These are phyloP conservation scores for Ophiostoma pallidulum DNA, from an alignment of 2,329 filamentous ascomycete species.

Conservation along the genomic window DNA sequence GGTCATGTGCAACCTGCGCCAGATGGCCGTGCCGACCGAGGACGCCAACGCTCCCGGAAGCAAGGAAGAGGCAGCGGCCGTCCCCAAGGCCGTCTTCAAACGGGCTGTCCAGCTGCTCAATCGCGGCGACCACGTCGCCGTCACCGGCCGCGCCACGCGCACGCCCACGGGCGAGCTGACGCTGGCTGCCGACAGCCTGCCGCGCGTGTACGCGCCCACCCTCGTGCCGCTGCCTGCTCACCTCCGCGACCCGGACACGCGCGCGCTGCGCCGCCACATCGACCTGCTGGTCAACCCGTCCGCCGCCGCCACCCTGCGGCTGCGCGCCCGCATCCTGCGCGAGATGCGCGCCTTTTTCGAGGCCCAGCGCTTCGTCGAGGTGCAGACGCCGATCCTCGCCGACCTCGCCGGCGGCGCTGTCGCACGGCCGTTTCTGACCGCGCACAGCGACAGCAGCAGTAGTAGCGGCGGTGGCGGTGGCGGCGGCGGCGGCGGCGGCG, in stretches of 20 bases:
- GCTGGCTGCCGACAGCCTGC: slow-evolving; percentile 57
- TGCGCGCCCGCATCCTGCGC: slow-evolving; percentile 66
- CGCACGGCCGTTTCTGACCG: slow-evolving; percentile 77
- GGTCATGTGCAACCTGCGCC: slow-evolving; percentile 60
- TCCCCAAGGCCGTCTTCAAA: slow-evolving; percentile 41
- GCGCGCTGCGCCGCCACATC: slow-evolving; percentile 69
- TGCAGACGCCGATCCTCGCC: slow-evolving; percentile 82
- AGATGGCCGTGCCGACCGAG: slow-evolving; percentile 20
- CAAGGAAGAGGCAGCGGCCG: slow-evolving; percentile 23
- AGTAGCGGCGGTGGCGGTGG: too few species aligned
- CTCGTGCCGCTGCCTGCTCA: slow-evolving; percentile 68
- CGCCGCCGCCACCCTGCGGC: slow-evolving; percentile 51
- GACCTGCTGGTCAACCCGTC: slow-evolving; percentile 71
- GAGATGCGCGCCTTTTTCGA: slow-evolving; percentile 67
- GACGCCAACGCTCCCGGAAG: slow-evolving; percentile 12
- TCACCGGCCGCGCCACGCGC: slow-evolving; percentile 59
- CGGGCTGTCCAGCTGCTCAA: slow-evolving; percentile 56
- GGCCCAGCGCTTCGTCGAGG: slow-evolving; percentile 66
- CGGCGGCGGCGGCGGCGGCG: too few species aligned
- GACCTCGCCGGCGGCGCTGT: slow-evolving; percentile 76
- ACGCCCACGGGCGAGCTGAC: slow-evolving; percentile 69
- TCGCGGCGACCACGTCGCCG: slow-evolving; percentile 73
- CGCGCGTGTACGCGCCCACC: slow-evolving; percentile 64
- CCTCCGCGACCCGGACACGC: slow-evolving; percentile 61
- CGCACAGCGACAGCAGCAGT: too few species aligned